These are phyloP conservation scores for Auricularia sp. DNA, from an alignment of 768 basidiomycete species.

Conservation along the genomic window DNA sequence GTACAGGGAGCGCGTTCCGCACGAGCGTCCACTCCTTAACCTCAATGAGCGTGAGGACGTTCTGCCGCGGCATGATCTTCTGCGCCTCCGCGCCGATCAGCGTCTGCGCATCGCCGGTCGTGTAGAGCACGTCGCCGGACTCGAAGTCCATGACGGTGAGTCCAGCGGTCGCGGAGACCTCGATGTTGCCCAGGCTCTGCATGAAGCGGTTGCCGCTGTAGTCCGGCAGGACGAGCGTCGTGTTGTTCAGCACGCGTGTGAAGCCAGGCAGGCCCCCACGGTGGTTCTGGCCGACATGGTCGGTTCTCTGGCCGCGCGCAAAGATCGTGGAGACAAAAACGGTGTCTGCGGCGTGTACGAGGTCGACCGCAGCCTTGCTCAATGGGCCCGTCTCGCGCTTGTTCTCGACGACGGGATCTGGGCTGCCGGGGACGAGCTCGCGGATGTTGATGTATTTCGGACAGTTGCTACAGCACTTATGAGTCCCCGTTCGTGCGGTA, in stretches of 20 bases:
- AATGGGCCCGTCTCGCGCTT: neutral
- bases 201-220: slow-evolving; percentile 55
- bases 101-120: slow-evolving; percentile 47
- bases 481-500: neutral
- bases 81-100: slow-evolving; percentile 38
- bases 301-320: slow-evolving; percentile 32
- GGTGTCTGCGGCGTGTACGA: slow-evolving; percentile 42
- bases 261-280: slow-evolving; percentile 56
- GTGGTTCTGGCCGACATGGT: slow-evolving; percentile 54
- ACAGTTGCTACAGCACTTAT: slow-evolving; percentile 39
- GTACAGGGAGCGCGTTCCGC: slow-evolving; percentile 42
- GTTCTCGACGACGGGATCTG: slow-evolving; percentile 23
- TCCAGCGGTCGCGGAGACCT: slow-evolving; percentile 44
- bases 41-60: slow-evolving; percentile 36
- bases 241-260: slow-evolving; percentile 47
- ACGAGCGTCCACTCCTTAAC: slow-evolving; percentile 46
- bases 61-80: slow-evolving; percentile 44
- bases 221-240: slow-evolving; percentile 49
- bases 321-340: slow-evolving; percentile 48
- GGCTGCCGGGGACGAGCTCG: slow-evolving; percentile 34
- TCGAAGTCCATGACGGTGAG: slow-evolving; percentile 46
- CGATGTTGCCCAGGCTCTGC: slow-evolving; percentile 55
- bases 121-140: slow-evolving; percentile 47
- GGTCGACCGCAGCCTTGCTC: slow-evolving; percentile 27
- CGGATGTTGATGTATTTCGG: slow-evolving; percentile 60